Conservation (phyloP, 805 yeast genomes). For the Metschnikowia rubicola region DNA sequence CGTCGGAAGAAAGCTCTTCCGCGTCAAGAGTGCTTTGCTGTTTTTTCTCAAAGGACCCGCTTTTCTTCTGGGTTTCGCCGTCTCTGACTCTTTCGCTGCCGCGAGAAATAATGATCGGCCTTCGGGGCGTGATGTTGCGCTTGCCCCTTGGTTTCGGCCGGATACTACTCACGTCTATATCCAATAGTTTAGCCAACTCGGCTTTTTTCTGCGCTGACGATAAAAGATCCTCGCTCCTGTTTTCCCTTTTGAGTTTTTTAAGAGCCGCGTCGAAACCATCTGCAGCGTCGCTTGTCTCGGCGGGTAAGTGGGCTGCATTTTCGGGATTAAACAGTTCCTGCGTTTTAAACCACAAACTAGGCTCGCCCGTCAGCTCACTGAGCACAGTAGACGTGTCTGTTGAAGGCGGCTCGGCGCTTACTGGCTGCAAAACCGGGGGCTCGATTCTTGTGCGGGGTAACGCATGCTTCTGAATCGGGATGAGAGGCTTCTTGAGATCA, state of each 20-base stretch:
- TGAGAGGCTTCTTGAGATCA: background rate
- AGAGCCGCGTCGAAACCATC: constrained; percentile 17
- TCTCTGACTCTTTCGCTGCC: background rate
- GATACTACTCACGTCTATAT: constrained; percentile 13
- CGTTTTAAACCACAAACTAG: constrained; percentile 6
- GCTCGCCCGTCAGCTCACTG: constrained; percentile 7
- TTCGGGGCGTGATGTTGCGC: constrained; percentile 15
- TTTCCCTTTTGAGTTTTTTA: constrained; percentile 13
- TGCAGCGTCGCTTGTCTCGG: background rate
- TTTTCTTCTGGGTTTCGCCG: background rate
- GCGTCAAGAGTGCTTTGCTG: background rate
- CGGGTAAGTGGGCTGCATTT: background rate
- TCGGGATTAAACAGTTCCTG: constrained; percentile 3
- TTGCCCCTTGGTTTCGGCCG: constrained; percentile 13
- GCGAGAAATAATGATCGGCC: constrained; percentile 13
- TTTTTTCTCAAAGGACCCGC: background rate
- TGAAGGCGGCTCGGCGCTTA: background rate
- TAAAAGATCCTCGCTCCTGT: background rate
- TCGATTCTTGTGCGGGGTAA: background rate
- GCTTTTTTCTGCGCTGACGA: constrained; percentile 3
- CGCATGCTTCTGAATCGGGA: background rate
- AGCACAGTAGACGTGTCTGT: constrained; percentile 2
- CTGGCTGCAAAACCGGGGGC: constrained; percentile 2
- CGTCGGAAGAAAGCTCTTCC: constrained; percentile 5
- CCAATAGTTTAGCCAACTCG: constrained; percentile 16